Percentiles rank a stretch among this genome's conserved stretches.
phyloP scores from a whole-genome alignment of 2,329 filamentous ascomycete species.

The Fonsecaea monophora region DNA sequence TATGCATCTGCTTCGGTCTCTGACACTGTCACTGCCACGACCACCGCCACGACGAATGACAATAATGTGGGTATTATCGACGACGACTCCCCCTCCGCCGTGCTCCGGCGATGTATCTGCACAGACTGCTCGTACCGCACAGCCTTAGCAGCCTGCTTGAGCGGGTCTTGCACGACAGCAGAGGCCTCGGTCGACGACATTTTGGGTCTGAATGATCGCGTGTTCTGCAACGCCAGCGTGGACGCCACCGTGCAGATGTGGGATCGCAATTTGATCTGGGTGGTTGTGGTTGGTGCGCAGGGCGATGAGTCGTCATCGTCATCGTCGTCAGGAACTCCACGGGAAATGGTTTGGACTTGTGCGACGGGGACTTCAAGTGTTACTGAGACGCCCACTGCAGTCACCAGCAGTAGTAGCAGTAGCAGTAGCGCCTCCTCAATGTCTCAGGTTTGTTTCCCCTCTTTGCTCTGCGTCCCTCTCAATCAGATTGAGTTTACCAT shows the following conservation, averaged over 20 bases:
- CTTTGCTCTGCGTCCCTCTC: too few relatives aligned
- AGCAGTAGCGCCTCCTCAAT: too few relatives aligned
- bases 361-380: neutral
- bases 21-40: neutral
- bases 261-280: neutral
- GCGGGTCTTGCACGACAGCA: neutral
- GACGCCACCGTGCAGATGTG: neutral
- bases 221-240: neutral
- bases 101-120: neutral
- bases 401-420: too few relatives aligned
- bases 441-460: too few relatives aligned
- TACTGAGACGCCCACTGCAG: too few relatives aligned
- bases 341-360: neutral
- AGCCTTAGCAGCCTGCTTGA: neutral
- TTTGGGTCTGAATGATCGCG: neutral
- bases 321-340: neutral
- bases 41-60: neutral
- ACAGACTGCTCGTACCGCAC: constrained; percentile 1
- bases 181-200: neutral
- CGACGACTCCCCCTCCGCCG: neutral
- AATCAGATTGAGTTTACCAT: too few relatives aligned
- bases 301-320: neutral
- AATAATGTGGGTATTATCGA: neutral
- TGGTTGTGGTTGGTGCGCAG: neutral
- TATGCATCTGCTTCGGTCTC: too few relatives aligned